Conservation (phyloP, 495 filamentous ascomycete genomes). For the Hypoxylon lienhwacheense region DNA sequence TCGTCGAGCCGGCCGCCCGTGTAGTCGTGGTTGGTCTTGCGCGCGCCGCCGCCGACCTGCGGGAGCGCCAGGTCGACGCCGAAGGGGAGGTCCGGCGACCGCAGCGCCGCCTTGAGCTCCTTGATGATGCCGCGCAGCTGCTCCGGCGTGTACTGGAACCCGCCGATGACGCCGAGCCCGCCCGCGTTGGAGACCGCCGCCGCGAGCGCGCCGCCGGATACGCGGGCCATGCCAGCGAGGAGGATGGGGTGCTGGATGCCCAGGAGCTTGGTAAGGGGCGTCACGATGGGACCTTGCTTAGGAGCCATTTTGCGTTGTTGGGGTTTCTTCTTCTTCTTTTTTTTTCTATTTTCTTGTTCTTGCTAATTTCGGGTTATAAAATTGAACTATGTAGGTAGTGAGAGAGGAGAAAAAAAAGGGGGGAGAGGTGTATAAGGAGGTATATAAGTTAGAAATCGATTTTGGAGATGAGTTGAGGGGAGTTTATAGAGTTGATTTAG, state of each 20-base stretch:
- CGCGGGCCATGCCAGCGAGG: conserved; percentile 86
- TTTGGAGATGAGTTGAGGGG: no score
- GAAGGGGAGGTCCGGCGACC: conserved; percentile 68
- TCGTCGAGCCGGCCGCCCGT: conserved; percentile 81
- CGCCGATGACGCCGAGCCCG: conserved; percentile 82
- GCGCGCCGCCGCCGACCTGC: conserved; percentile 74
- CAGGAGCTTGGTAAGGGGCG: conserved; percentile 73
- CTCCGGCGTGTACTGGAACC: conserved; percentile 78
- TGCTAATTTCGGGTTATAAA: background rate
- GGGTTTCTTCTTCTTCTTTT: background rate
- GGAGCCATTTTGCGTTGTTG: conserved; percentile 35
- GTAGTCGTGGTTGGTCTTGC: conserved; percentile 91
- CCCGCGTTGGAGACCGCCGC: conserved; percentile 88
- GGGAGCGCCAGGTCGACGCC: conserved; percentile 87
- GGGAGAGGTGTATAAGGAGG: background rate
- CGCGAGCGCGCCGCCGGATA: conserved; percentile 73
- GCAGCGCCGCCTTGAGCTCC: conserved; percentile 74
- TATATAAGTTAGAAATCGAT: background rate
- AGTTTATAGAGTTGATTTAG: no score
- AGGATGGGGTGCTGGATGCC: conserved; percentile 80
- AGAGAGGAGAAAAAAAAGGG: background rate
- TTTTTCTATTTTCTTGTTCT: background rate
- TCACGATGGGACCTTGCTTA: conserved; percentile 59
- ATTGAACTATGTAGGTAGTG: background rate
- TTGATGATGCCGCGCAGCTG: conserved; percentile 79